These are phyloP conservation scores for Chamaenerion angustifolium DNA, from an alignment of 345 rosid genomes.

Conservation along the genomic window DNA sequence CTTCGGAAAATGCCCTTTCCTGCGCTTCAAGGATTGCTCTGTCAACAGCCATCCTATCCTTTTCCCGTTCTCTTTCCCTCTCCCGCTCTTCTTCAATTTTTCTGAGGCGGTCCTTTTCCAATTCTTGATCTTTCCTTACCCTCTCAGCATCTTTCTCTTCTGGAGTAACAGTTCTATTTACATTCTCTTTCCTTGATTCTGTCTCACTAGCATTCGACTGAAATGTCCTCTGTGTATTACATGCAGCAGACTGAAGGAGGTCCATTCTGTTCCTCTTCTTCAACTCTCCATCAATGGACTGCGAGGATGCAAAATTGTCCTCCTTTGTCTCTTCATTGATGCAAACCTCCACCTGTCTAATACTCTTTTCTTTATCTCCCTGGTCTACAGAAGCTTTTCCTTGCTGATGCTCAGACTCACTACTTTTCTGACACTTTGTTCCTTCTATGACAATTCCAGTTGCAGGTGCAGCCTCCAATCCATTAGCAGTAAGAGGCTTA, in stretches of 20 bases:
- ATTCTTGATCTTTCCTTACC: conserved; percentile 44
- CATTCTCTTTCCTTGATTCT: conserved; percentile 26
- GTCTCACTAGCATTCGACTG: conserved; percentile 18
- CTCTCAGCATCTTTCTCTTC: conserved; percentile 45
- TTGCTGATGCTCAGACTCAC: conserved; percentile 20
- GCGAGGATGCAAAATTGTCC: conserved; percentile 26
- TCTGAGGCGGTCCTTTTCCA: conserved; percentile 49
- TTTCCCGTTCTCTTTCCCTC: conserved; percentile 84
- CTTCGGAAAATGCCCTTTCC: conserved; percentile 33
- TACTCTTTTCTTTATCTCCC: conserved; percentile 18
- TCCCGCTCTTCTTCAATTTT: conserved; percentile 81
- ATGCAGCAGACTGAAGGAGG: conserved; percentile 14
- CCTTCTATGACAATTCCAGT: conserved; percentile 12
- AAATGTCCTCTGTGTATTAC: conserved; percentile 14
- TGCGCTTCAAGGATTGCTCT: conserved; percentile 39
- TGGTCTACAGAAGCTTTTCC: conserved; percentile 17
- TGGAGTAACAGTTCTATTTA: conserved; percentile 13
- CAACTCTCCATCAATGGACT: conserved; percentile 16
- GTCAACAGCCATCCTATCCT: conserved; percentile 90
- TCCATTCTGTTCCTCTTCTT: conserved; percentile 23
- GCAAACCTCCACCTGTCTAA: conserved; percentile 12
- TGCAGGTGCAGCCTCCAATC: conserved; percentile 10
- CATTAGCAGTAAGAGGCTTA: conserved; percentile 9
- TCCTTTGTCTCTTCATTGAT: conserved; percentile 22
- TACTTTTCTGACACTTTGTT: neutral